Conservation (phyloP, 1,139 yeast genomes). For the Meyerozyma elateridarum region DNA sequence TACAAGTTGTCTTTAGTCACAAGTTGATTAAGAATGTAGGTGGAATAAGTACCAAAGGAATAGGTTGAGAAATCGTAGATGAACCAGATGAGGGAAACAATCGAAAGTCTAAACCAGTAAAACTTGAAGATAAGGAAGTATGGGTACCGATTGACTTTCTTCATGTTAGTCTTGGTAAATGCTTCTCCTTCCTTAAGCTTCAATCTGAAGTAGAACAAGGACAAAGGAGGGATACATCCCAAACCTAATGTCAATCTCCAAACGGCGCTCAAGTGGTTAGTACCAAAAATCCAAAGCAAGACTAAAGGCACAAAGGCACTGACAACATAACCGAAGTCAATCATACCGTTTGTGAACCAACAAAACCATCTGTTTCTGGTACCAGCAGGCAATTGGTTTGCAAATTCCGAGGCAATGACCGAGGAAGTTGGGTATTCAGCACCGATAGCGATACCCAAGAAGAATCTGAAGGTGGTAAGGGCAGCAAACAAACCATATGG, state of each 20-base stretch:
- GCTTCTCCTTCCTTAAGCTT: constrained; percentile 69
- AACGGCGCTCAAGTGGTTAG: constrained; percentile 67
- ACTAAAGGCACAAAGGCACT: constrained; percentile 86
- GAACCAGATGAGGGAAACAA: constrained; percentile 83
- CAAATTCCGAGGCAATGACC: constrained; percentile 91
- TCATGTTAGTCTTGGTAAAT: constrained; percentile 68
- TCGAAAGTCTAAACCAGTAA: constrained; percentile 74
- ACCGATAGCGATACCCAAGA: constrained; percentile 80
- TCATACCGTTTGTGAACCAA: constrained; percentile 86
- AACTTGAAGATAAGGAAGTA: constrained; percentile 65
- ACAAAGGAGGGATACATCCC: constrained; percentile 86
- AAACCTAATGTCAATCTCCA: constrained; percentile 92
- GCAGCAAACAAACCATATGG: constrained; percentile 73
- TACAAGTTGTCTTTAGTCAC: constrained; percentile 62
- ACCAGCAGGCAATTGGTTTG: constrained; percentile 72
- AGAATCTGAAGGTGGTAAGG: constrained; percentile 77
- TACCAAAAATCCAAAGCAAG: constrained; percentile 74
- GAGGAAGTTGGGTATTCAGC: constrained; percentile 94
- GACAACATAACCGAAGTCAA: constrained; percentile 81
- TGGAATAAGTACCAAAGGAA: constrained; percentile 81
- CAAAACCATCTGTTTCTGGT: constrained; percentile 83
- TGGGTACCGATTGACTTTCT: constrained; percentile 56
- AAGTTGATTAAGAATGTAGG: constrained; percentile 56
- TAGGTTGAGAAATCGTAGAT: constrained; percentile 84
- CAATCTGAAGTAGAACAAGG: constrained; percentile 71